phyloP scores from a whole-genome alignment of 257 asterid genomes.

The Nemophila menziesii region DNA sequence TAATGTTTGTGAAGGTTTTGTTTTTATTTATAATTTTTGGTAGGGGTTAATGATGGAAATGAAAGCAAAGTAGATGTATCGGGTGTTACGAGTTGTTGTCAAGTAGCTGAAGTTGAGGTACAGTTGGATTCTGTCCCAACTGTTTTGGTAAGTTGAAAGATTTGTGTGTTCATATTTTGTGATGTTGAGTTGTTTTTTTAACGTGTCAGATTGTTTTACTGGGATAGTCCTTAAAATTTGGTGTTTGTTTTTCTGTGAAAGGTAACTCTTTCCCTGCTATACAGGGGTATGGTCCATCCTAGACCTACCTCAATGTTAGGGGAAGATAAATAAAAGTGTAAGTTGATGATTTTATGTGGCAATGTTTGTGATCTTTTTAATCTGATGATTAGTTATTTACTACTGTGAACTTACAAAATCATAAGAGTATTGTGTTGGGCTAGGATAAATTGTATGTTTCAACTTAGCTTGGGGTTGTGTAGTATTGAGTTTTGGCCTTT shows the following conservation, averaged over 20 bases:
- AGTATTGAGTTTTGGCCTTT: background rate
- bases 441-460: background rate
- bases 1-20: background rate
- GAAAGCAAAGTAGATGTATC: constrained; percentile 25
- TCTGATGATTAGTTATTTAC: background rate
- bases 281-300: background rate
- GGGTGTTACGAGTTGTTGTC: constrained; percentile 25
- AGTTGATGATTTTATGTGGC: background rate
- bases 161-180: background rate
- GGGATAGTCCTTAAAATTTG: background rate
- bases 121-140: constrained; percentile 12
- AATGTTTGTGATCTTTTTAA: background rate
- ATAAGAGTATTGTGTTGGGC: too few relatives aligned
- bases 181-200: background rate
- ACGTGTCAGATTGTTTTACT: background rate
- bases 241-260: background rate
- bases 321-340: background rate
- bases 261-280: background rate
- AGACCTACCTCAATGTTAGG: background rate
- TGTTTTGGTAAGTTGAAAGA: constrained; percentile 12
- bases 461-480: background rate
- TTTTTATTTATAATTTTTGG: too few relatives aligned
- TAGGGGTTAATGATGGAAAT: constrained; percentile 31
- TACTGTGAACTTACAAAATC: background rate
- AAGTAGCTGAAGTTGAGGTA: constrained; percentile 35